Percentiles rank a stretch among this genome's conserved stretches.
phyloP scores from a whole-genome alignment of 768 basidiomycete genomes.

The Suillus subalutaceus region DNA sequence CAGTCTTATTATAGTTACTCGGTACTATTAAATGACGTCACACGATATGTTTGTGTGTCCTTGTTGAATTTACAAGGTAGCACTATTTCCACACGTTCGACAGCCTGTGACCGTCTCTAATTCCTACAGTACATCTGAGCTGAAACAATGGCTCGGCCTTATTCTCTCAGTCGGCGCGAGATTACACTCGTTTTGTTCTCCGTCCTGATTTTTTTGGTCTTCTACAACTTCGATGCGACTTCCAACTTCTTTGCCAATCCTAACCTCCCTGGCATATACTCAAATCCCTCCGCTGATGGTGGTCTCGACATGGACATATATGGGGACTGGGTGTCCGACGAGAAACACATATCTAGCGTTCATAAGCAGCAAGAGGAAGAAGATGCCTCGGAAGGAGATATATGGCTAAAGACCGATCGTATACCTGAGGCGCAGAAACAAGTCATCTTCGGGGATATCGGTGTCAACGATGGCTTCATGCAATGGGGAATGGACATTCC shows the following conservation, averaged over 20 bases:
- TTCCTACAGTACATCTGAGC: background rate
- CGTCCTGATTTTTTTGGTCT: conserved; percentile 64
- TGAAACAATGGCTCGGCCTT: conserved; percentile 57
- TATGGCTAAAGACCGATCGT: conserved; percentile 43
- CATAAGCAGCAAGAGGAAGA: conserved; percentile 43
- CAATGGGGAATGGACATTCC: conserved; percentile 63
- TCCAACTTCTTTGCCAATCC: conserved; percentile 54
- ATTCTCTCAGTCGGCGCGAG: conserved; percentile 76
- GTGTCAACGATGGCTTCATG: conserved; percentile 55
- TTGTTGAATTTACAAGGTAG: conserved; percentile 1
- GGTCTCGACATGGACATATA: conserved; percentile 63
- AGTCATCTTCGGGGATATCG: conserved; percentile 25
- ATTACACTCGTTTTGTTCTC: conserved; percentile 68
- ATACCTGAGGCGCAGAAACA: conserved; percentile 30
- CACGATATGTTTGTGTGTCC: background rate
- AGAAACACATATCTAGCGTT: conserved; percentile 58
- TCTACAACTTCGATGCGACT: conserved; percentile 74
- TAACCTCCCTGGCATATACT: conserved; percentile 33
- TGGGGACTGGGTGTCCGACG: conserved; percentile 72
- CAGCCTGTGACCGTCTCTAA: no score
- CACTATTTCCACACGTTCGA: background rate
- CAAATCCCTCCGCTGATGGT: conserved; percentile 45
- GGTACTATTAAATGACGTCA: no score
- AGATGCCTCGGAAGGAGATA: conserved; percentile 40
- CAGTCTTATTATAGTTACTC: no score